These are phyloP conservation scores for Fusarium sp. DNA, from an alignment of 2,329 filamentous ascomycete genomes.

Conservation along the genomic window DNA sequence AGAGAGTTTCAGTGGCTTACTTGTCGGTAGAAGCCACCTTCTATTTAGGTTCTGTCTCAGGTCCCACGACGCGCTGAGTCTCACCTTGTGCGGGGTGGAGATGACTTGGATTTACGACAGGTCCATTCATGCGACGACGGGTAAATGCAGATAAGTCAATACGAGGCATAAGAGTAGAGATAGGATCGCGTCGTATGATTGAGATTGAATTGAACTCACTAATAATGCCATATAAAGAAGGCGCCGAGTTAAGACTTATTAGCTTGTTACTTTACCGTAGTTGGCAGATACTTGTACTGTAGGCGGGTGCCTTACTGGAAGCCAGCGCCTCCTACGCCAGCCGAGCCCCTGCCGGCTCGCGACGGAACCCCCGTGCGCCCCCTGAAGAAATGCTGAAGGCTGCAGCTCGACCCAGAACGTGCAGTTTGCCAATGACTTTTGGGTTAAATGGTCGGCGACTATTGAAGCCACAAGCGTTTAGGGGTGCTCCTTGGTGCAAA, in stretches of 20 bases:
- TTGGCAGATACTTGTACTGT: too few relatives aligned
- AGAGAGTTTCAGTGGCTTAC: conserved; percentile 23
- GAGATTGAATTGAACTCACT: too few relatives aligned
- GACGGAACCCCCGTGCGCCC: conserved; percentile 6
- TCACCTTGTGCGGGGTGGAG: conserved; percentile 1
- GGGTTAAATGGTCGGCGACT: not conserved
- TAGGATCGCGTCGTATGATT: not conserved
- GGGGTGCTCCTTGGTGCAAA: too few relatives aligned
- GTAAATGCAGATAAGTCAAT: not conserved
- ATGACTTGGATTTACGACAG: not conserved
- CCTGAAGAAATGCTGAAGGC: not conserved
- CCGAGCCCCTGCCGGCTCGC: conserved; percentile 9
- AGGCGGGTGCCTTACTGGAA: not conserved
- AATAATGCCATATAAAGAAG: too few relatives aligned
- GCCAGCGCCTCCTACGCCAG: conserved; percentile 8
- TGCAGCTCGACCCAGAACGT: too few relatives aligned
- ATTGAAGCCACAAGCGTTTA: conserved; percentile 14
- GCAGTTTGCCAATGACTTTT: not conserved
- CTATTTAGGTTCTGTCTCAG: conserved; percentile 28
- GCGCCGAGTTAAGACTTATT: too few relatives aligned
- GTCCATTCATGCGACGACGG: not conserved
- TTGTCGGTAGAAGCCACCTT: conserved; percentile 20
- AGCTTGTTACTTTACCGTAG: too few relatives aligned
- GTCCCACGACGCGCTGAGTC: conserved; percentile 10
- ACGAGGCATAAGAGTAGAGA: not conserved